Evolutionary conservation across 805 yeast genomes (phyloP).

Genomic region (Barnettozyma sucrosica): DNA sequence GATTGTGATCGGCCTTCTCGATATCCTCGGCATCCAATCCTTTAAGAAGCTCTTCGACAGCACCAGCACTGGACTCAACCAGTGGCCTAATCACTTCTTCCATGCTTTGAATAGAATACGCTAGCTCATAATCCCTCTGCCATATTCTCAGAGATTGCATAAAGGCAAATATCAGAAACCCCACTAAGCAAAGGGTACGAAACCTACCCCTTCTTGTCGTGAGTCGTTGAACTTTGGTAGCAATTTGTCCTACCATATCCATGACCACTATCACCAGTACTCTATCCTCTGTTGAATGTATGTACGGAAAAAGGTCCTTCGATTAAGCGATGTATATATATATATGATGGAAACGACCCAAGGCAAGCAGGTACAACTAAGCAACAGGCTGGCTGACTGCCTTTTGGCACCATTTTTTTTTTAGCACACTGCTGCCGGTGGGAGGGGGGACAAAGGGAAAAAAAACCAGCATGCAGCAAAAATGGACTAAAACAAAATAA

Average conservation of each 20-base stretch:
- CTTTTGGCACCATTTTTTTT: not conserved
- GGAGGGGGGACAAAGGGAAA: not conserved
- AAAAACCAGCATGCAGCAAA: too few species aligned
- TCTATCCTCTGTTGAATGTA: not conserved
- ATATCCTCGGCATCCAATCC: not conserved
- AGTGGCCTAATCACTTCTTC: not conserved
- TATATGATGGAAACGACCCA: too few species aligned
- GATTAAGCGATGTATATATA: too few species aligned
- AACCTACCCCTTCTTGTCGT: not conserved
- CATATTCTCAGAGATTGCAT: not conserved
- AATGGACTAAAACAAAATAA: not conserved
- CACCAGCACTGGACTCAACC: not conserved
- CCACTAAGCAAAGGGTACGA: not conserved
- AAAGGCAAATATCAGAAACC: not conserved
- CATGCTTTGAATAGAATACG: not conserved
- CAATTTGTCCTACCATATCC: not conserved
- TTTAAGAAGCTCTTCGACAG: not conserved
- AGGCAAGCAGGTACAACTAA: too few species aligned
- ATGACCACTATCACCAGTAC: not conserved
- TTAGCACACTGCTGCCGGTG: too few species aligned
- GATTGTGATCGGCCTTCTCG: not conserved
- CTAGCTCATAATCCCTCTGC: not conserved
- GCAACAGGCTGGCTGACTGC: too few species aligned
- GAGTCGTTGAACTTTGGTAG: not conserved
- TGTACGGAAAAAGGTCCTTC: too few species aligned